phyloP scores from a whole-genome alignment of 2,329 filamentous ascomycete genomes.

The Rhynchosporium graminicola region DNA sequence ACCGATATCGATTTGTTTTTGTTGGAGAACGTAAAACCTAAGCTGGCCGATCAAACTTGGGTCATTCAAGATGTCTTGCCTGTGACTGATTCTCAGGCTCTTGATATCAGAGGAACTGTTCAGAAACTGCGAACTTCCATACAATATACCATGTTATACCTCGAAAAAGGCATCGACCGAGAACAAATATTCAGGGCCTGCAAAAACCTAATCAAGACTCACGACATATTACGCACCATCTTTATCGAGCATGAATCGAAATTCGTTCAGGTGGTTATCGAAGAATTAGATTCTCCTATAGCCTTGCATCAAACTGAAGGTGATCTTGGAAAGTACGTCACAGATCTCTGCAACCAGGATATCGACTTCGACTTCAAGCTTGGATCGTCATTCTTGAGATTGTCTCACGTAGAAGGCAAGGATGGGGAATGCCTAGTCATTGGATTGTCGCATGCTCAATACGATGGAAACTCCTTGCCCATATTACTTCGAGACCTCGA shows the following conservation, averaged over 20 bases:
- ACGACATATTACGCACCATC: conserved; percentile 44
- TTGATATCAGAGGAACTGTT: conserved; percentile 46
- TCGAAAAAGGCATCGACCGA: conserved; percentile 38
- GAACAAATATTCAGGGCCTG: conserved; percentile 38
- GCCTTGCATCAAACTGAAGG: conserved; percentile 33
- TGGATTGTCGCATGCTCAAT: conserved; percentile 57
- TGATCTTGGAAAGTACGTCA: conserved; percentile 40
- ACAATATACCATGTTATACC: conserved; percentile 43
- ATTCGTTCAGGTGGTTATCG: conserved; percentile 42
- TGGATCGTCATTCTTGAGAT: conserved; percentile 44
- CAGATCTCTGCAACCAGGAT: conserved; percentile 40
- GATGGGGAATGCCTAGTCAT: conserved; percentile 42
- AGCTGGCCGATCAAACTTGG: conserved; percentile 43
- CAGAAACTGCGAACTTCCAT: conserved; percentile 42
- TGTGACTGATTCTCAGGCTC: conserved; percentile 43
- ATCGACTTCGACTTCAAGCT: conserved; percentile 43
- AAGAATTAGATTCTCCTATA: conserved; percentile 40
- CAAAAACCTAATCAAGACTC: conserved; percentile 36
- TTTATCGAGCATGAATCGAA: conserved; percentile 43
- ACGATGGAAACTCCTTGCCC: conserved; percentile 64
- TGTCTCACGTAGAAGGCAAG: conserved; percentile 32
- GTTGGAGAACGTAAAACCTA: conserved; percentile 41
- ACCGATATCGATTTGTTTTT: conserved; percentile 41
- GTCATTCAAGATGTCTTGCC: conserved; percentile 44
- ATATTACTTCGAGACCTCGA: conserved; percentile 29